A percentile compares a stretch with the other conserved stretches of the same genome.
These are phyloP conservation scores for Pleurotus citrinopileatus DNA, from an alignment of 768 basidiomycete species.

Conservation along the genomic window DNA sequence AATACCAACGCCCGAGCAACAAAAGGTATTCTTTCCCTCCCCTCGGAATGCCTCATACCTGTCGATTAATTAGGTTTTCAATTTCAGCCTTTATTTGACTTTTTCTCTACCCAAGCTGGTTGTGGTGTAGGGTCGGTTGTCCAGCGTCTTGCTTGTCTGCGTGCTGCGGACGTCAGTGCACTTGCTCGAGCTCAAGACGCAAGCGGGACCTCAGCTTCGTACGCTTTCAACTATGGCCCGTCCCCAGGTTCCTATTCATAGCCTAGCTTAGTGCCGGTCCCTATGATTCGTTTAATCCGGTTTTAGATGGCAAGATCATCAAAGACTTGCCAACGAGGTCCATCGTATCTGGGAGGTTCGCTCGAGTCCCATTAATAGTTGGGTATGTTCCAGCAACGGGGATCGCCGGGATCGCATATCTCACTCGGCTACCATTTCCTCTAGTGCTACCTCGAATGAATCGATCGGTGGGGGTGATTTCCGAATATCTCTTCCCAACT, in stretches of 20 bases:
- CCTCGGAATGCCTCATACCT: no score
- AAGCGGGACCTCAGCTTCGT: conserved; percentile 38
- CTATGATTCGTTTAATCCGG: conserved; percentile 47
- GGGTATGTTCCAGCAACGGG: conserved; percentile 46
- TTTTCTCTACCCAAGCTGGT: conserved; percentile 45
- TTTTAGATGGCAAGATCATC: conserved; percentile 52
- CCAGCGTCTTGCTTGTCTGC: conserved; percentile 42
- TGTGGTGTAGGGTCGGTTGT: conserved; percentile 37
- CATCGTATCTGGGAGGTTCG: conserved; percentile 42
- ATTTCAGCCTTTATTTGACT: conserved; percentile 57
- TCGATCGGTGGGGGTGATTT: conserved; percentile 46
- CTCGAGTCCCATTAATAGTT: conserved; percentile 52
- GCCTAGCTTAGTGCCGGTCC: background rate
- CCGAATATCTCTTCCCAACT: conserved; percentile 30
- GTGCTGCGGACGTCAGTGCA: conserved; percentile 47
- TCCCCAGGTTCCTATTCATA: background rate
- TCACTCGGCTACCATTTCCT: background rate
- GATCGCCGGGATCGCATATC: no score
- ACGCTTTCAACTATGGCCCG: conserved; percentile 19
- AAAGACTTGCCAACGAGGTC: conserved; percentile 45
- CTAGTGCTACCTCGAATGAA: conserved; percentile 57
- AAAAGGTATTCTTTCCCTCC: conserved; percentile 34
- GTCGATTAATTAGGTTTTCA: no score
- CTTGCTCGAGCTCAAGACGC: conserved; percentile 55
- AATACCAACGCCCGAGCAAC: conserved; percentile 47